Evolutionary conservation across 257 asterid genomes (phyloP).

Genomic region (Penstemon davidsonii): DNA sequence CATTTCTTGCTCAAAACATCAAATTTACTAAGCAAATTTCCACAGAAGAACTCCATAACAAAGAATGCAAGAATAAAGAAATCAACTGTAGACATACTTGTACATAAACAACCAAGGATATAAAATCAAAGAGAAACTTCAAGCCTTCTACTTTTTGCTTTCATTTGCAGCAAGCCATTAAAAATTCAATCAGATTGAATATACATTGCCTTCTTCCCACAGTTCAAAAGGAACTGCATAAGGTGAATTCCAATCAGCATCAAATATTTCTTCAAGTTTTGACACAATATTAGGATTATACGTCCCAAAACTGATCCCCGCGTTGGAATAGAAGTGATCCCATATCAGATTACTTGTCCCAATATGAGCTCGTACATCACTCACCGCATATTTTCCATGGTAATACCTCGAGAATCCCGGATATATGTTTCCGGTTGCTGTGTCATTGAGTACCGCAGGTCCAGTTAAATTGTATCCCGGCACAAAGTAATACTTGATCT

Average conservation of each 20-base stretch:
- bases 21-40: no score
- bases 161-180: no score
- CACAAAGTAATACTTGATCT: conserved; percentile 73
- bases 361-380: conserved; percentile 71
- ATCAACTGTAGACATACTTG: no score
- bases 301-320: conserved; percentile 86
- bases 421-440: conserved; percentile 54
- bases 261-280: conserved; percentile 71
- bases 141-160: no score
- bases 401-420: conserved; percentile 80
- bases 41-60: no score
- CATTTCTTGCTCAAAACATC: no score
- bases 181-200: conserved; percentile 37
- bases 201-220: conserved; percentile 46
- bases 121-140: no score
- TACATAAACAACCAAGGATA: no score
- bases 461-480: conserved; percentile 83
- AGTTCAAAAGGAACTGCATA: conserved; percentile 62
- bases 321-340: conserved; percentile 77
- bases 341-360: conserved; percentile 84
- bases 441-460: conserved; percentile 51
- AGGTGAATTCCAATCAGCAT: conserved; percentile 88
- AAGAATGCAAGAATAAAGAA: no score
- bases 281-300: conserved; percentile 57
- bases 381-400: conserved; percentile 85